Base-by-base conservation (phyloP, 2,329 filamentous ascomycete species). In the Ophiostoma montium region DNA sequence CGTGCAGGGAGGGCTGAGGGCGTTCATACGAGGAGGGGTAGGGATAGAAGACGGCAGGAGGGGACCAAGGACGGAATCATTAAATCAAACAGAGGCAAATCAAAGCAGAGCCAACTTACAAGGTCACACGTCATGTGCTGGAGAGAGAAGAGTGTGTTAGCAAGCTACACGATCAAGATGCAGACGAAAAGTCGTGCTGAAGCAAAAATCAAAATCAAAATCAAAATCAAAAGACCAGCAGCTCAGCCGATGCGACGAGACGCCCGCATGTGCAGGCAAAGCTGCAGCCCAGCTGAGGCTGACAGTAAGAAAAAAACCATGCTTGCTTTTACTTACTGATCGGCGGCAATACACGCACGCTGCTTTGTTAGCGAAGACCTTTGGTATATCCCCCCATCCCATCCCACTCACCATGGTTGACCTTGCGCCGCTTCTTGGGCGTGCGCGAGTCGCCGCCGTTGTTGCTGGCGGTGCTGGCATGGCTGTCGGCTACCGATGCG, bases 111-210 rank as follows among this genome's bases (percentile, higher is more conserved):
- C 19, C 12, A 18, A 78, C 81, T 73, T 84, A 88, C 84, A 70
- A 86, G 81, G 75, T 90, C 85, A 74, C 86, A 90, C 64, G 85
- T 90, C 85, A 90, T 90, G 77, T 90, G 86, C 84, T 88, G 68
- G 13, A 31, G 60, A 59, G n/a, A 57, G 65, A 11, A 8, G 23
- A n/a, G 7, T 32, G 12, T 5, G 41, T 52, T 48, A 52, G 50
- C 41, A 60, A 15, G 16, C 7, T 13, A 16, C 13, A 33, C 9
- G 23, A 15, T 8, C 27, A 11, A 21, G n/a, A 48, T 13, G 61
- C 5, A 35, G 61, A 35, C 4, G 35, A 18, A 16, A 30, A 35
- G 16, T n/a, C n/a, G n/a, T n/a, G n/a, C n/a, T n/a, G n/a, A 41
- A 21, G 10, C 23, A 33, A 10, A 35, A 27, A 27, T 8, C 4